Evolutionary conservation across 352 stramenopile species (phyloP), one percentile per base, ranked within the genome.

Genomic region (Phytophthora brassicae): DNA sequence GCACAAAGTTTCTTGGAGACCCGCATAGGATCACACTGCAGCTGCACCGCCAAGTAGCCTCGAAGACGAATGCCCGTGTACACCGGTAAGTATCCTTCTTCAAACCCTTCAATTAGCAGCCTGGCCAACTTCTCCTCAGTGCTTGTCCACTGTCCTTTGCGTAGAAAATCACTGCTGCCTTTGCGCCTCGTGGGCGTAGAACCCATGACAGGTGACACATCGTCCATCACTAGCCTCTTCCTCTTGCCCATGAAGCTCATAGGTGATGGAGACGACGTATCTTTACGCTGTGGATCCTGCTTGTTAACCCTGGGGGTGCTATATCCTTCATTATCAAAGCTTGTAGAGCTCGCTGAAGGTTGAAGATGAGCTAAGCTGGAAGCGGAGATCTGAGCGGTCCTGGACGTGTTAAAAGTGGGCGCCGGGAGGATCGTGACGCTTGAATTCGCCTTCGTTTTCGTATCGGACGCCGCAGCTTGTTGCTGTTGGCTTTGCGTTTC

Each of bases 1-100:
- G 80, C 79, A 45, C 81, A 90, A 26, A 93, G 70, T 41, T 93
- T 93, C 69, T 93, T 93, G 16, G 80, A 90, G 35, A 93, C 78
- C 11, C 84, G 71, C 84, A 93, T 93, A 31, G 84, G 84, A 31
- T 91, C 84, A 36, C 84, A 93, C 46, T 92, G 82, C 20, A 93
- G 61, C 47, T 90, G 82, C 24, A 89, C 75, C 2, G 82, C 84
- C 49, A 93, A 66, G 60, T 90, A 93, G 2, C 84, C 84, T 50
- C 84, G 81, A 0, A 93, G 70, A 16, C 79, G 77, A 28, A 90
- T 89, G 20, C 81, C 81, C 20, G 77, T 89, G 59, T 89, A 89
- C 22, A 92, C 84, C 0, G 83, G 83, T 36, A 92, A 43, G 38
- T 87, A 86, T 3, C 83, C 83, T 55, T 89, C 75, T 49, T 89